These are phyloP conservation scores for Ophiocytium majus DNA, from an alignment of 352 stramenopile genomes.

Conservation along the genomic window DNA sequence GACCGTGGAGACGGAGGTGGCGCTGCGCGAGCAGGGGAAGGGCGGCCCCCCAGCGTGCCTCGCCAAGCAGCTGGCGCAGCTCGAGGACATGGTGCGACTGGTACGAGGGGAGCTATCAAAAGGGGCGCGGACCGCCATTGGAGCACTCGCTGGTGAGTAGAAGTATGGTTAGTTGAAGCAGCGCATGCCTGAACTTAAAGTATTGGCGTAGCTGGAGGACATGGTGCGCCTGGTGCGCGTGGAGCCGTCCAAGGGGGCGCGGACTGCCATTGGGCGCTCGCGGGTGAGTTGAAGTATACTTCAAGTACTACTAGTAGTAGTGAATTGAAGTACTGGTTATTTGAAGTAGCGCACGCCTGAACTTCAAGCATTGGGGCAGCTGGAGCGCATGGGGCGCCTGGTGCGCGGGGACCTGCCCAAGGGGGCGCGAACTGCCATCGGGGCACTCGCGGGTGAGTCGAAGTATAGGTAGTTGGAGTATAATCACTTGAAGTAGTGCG, in stretches of 20 bases:
- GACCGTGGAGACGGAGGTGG: constrained; percentile 80
- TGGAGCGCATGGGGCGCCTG: constrained; percentile 86
- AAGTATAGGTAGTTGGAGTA: no score
- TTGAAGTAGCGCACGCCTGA: no score
- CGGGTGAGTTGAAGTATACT: no score
- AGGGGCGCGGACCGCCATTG: constrained; percentile 77
- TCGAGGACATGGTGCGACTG: constrained; percentile 86
- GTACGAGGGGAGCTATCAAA: constrained; percentile 80
- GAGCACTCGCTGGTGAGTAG: constrained; percentile 70
- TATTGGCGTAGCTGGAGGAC: constrained; percentile 81
- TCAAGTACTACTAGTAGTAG: no score
- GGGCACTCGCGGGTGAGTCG: constrained; percentile 70
- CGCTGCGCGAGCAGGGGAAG: constrained; percentile 70
- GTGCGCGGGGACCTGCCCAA: constrained; percentile 80
- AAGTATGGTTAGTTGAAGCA: no score
- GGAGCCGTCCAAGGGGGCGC: constrained; percentile 75
- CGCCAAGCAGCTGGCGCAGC: constrained; percentile 69
- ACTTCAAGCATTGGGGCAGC: no score
- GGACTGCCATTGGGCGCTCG: constrained; percentile 83
- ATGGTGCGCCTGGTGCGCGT: constrained; percentile 86
- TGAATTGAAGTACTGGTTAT: no score
- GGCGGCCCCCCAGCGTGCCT: constrained; percentile 72
- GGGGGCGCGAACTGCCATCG: constrained; percentile 77
- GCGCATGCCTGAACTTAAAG: no score
- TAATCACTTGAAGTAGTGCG: no score